phyloP scores from a whole-genome alignment of 2,329 filamentous ascomycete genomes.

The Grosmannia huntii region DNA sequence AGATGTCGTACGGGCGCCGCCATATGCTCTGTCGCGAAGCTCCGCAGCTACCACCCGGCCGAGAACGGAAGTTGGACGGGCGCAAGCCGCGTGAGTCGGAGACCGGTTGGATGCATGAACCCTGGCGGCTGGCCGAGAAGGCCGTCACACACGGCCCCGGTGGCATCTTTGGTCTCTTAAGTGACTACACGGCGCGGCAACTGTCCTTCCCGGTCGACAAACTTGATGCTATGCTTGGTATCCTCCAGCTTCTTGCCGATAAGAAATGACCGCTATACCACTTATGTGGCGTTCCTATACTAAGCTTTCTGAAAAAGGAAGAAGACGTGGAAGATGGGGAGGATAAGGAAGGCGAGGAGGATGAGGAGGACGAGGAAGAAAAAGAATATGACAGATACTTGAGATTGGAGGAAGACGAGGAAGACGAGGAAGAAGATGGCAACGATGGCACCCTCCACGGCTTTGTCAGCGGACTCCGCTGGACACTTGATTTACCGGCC shows the following conservation, averaged over 20 bases:
- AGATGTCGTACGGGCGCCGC: slow-evolving; percentile 14
- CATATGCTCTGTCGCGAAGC: not conserved
- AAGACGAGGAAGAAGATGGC: no score
- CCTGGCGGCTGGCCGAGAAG: no score
- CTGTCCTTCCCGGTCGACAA: not conserved
- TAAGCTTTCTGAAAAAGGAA: not conserved
- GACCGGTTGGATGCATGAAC: no score
- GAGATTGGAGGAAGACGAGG: no score
- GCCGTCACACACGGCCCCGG: no score
- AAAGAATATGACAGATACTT: no score
- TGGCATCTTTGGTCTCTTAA: no score
- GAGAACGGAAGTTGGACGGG: not conserved
- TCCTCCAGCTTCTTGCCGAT: not conserved
- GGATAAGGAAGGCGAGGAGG: no score
- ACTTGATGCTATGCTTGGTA: slow-evolving; percentile 1
- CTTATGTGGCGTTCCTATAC: not conserved
- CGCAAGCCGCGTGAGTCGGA: not conserved
- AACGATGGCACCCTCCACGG: not conserved
- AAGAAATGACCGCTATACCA: not conserved
- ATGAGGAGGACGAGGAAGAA: no score
- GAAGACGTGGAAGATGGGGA: no score
- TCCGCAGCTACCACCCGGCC: not conserved
- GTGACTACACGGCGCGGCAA: not conserved
- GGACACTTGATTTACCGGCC: no score
- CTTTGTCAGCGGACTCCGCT: not conserved